Evolutionary conservation across 441 rosid species (phyloP).

Genomic region (Raphanus hybrid): DNA sequence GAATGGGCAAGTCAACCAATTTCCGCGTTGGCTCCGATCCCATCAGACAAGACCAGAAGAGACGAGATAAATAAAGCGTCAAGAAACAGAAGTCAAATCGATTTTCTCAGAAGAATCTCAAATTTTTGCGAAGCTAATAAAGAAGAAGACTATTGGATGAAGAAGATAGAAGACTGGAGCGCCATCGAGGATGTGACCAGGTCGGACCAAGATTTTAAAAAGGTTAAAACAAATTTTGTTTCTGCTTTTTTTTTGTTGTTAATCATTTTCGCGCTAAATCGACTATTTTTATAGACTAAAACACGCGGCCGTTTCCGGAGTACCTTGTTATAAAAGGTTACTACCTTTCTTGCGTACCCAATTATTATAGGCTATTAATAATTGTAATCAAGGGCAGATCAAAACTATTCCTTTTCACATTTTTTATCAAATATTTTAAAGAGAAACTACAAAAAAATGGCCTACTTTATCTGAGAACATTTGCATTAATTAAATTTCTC

Average conservation of each 20-base stretch:
- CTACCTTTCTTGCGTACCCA: not conserved
- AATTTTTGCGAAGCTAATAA: not conserved
- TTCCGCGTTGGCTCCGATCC: conserved; percentile 45
- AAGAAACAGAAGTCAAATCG: not conserved
- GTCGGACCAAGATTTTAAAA: conserved; percentile 15
- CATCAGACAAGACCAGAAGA: conserved; percentile 36
- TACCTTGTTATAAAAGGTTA: not conserved
- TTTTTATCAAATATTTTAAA: conserved; percentile 5
- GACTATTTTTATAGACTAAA: conserved; percentile 5
- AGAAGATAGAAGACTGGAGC: conserved; percentile 37
- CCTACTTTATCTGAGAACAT: not conserved
- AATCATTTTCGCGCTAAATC: conserved; percentile 39
- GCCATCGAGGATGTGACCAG: conserved; percentile 38
- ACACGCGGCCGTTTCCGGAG: conserved; percentile 19
- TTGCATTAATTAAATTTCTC: not conserved
- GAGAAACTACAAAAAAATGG: not conserved
- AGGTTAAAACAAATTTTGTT: not conserved
- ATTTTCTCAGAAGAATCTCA: not conserved
- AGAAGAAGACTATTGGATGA: not conserved
- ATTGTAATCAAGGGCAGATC: not conserved
- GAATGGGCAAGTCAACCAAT: conserved; percentile 44
- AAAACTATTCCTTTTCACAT: conserved; percentile 6
- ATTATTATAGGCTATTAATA: not conserved
- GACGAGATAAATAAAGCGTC: not conserved
- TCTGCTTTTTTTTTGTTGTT: not conserved